Conservation (phyloP, 805 yeast genomes). For the Candida argentea region DNA sequence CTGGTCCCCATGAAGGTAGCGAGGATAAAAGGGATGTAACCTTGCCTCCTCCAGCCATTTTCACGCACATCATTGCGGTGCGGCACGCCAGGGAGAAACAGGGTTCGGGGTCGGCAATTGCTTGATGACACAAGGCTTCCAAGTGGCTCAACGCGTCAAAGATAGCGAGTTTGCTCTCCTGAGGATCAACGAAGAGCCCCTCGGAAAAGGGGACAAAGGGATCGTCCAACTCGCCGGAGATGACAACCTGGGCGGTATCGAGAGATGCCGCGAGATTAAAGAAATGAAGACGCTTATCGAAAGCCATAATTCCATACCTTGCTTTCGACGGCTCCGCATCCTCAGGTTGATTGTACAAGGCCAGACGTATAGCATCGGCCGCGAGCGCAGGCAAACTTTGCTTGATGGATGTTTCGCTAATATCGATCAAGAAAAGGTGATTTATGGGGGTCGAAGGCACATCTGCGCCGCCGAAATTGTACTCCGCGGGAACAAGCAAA, state of each 20-base stretch:
- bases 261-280: conserved; percentile 53
- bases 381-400: conserved; percentile 52
- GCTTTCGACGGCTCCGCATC: conserved; percentile 18
- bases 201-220: conserved; percentile 72
- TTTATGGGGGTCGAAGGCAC: conserved; percentile 34
- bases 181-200: conserved; percentile 77
- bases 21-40: conserved; percentile 57
- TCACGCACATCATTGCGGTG: conserved; percentile 54
- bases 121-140: conserved; percentile 33
- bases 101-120: conserved; percentile 44
- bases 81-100: conserved; percentile 73
- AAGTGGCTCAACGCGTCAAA: conserved; percentile 57
- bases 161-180: conserved; percentile 51
- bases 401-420: conserved; percentile 46
- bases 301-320: conserved; percentile 62
- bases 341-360: conserved; percentile 23
- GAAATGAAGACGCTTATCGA: conserved; percentile 62
- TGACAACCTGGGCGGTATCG: conserved; percentile 46
- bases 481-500: conserved; percentile 63
- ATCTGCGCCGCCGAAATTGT: conserved; percentile 42
- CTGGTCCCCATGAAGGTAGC: conserved; percentile 77
- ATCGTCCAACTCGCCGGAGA: conserved; percentile 62
- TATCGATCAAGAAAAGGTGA: conserved; percentile 68
- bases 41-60: conserved; percentile 72
- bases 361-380: conserved; percentile 59